phyloP scores from a whole-genome alignment of 2,329 filamentous ascomycete genomes.

The Tolypocladium ovalisporum region DNA sequence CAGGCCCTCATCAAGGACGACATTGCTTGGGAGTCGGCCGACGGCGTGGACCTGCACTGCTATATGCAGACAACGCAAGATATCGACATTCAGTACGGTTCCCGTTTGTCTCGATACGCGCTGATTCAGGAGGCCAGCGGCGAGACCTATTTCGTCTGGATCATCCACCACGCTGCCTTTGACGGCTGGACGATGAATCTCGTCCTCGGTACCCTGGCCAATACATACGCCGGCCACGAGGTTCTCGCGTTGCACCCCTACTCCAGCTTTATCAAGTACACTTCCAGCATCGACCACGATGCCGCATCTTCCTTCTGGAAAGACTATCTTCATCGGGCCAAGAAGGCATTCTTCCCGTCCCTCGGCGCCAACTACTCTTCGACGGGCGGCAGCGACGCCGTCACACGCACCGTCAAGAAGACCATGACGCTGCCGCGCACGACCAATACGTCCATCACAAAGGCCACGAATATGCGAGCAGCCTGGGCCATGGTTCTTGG shows the following conservation, averaged over 20 bases:
- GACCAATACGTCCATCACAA: conserved; percentile 3
- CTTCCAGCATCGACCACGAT: neutral
- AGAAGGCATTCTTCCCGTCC: conserved; percentile 3
- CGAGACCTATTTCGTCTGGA: conserved; percentile 6
- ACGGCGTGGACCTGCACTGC: neutral
- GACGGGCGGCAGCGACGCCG: neutral
- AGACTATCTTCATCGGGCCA: neutral
- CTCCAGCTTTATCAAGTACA: conserved; percentile 6
- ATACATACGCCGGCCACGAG: conserved; percentile 2
- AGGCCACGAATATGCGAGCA: conserved; percentile 11
- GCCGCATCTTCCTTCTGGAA: conserved; percentile 1
- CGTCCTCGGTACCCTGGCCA: neutral
- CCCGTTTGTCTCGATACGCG: neutral
- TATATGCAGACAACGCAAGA: neutral
- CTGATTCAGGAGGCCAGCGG: neutral
- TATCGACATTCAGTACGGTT: neutral
- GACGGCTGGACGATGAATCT: conserved; percentile 10
- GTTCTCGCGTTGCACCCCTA: conserved; percentile 2
- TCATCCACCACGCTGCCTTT: conserved; percentile 12
- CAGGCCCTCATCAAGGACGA: neutral
- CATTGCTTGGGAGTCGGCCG: neutral
- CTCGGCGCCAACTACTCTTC: neutral
- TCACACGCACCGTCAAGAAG: neutral
- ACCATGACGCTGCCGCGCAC: neutral
- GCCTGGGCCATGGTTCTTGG: conserved; percentile 14